phyloP scores from a whole-genome alignment of 306 rosid species.

The Biancaea sappan region DNA sequence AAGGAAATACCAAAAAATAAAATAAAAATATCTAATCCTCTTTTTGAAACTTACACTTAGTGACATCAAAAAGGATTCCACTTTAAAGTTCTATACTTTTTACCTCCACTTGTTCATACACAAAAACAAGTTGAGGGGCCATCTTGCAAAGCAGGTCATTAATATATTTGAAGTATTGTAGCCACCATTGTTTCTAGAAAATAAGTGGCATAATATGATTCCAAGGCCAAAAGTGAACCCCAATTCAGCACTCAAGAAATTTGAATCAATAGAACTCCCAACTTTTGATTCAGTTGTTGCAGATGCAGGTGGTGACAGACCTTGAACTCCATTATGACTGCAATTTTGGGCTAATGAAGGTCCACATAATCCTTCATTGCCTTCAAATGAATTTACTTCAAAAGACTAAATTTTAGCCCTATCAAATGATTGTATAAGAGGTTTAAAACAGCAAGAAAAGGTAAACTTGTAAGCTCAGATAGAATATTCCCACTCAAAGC shows the following conservation, averaged over 20 bases:
- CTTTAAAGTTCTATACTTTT: background rate
- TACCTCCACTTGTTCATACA: background rate
- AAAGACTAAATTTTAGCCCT: background rate
- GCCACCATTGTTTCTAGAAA: background rate
- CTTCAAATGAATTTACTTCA: background rate
- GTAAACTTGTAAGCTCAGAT: background rate
- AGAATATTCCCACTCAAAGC: background rate
- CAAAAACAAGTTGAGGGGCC: background rate
- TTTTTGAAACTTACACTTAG: no score
- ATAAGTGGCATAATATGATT: background rate
- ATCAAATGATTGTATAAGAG: background rate
- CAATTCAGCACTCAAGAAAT: background rate
- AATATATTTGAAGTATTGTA: background rate
- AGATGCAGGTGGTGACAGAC: background rate
- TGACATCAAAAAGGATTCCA: no score
- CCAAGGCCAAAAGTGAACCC: slow-evolving; percentile 3
- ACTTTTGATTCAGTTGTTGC: background rate
- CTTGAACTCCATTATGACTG: background rate
- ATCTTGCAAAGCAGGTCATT: background rate
- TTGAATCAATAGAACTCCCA: background rate
- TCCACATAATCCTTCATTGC: slow-evolving; percentile 36
- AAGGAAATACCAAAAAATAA: no score
- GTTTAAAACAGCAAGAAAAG: background rate
- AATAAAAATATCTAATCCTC: no score
- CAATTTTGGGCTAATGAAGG: slow-evolving; percentile 28